Base-by-base conservation (phyloP, 192 early-diverging fungal species). In the Coemansia sp. region DNA sequence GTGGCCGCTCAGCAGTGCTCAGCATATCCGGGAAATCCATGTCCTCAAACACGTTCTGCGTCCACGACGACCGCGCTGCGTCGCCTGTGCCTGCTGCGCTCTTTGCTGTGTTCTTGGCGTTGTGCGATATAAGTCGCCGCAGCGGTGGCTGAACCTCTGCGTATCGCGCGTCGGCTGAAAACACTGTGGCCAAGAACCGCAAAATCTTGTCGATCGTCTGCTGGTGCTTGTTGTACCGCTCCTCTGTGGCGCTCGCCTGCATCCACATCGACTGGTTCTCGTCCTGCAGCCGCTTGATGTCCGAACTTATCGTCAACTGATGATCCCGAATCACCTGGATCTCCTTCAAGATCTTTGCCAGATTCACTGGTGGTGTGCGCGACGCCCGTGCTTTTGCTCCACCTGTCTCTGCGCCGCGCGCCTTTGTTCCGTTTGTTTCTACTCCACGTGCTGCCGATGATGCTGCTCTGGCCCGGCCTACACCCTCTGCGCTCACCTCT, bases 131-230 rank as follows among this genome's bases (percentile, higher is more conserved):
- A 21, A 80, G 62, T 9, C 72, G 74, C 23, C 71, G 82, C 47
- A 76, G 62, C 9, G 72, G 78, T 17, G 79, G 58, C 15, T 66
- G 70, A 17, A 73, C 65, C 43, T 76, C 73, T 3, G 69, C 58
- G 11, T 68, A 66, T 10, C 65, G 64, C 9, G 51, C 25, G 11
- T 88, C 86, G 29, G 68, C 66, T 23, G 89, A 84, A 73, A 93
- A 95, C 35, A 97, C 87, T 0, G 90, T 87, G 1, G 94, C 93
- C 67, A 98, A 72, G 73, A 98, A 98, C 14, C 88, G 77, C 60
- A 98, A 61, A 56, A 98, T 96, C 70, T 95, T 96, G 79, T 96
- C 91, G 45, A 98, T 96, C 0, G 88, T 93, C 10, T 88, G 88
- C 73, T 97, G 94, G 68, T 97, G 95, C 38, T 88, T 79, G 43